Base-by-base conservation (phyloP, 148 eudicot genomes). In the Pharnaceum exiguum region DNA sequence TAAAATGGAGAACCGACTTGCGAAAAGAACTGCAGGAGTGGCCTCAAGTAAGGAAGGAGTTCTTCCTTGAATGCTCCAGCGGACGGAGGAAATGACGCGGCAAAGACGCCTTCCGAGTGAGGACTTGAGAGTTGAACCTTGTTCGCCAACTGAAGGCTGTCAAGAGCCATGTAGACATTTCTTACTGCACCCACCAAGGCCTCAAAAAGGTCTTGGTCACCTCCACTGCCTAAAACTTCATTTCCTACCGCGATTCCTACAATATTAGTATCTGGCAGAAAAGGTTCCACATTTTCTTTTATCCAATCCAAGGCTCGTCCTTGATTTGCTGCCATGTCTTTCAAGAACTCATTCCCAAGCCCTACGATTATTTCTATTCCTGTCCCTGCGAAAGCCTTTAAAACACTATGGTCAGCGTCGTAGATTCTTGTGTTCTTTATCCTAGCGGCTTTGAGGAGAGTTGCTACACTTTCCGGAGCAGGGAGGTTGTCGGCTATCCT, bases 231-330 rank as follows among this genome's bases (percentile, higher is more conserved):
- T 6, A 86, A 71, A 33, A 90, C 53, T 62, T 90, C 96, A 18
- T 90, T 90, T 5, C 97, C 97, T 0, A 86, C 88, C 0, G 97
- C 90, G 7, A 90, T 82, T 1, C 97, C 97, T 1, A 62, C 61
- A 27, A 86, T 79, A 27, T 54, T 46, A 10, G 90, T 83, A 1
- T 69, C 72, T 0, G 87, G 90, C 6, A 79, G 59, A 62, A 51
- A 90, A 0, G 90, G 79, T 27, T 81, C 55, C 5, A 90, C 90
- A 10, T 90, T 86, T n/a, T 73, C 63, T 51, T 90, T 83, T 2
- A 90, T 75, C 97, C 97, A 90, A 24, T 68, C 66, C 13, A 79
- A 32, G 15, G 95, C 95, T 4, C 75, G 79, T 5, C 62, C 75
- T 25, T 74, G 66, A 32, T 64, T 81, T 19, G 77, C 77, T 16